Conservation (phyloP, 768 basidiomycete genomes). For the Candolleomyces eurysporus region DNA sequence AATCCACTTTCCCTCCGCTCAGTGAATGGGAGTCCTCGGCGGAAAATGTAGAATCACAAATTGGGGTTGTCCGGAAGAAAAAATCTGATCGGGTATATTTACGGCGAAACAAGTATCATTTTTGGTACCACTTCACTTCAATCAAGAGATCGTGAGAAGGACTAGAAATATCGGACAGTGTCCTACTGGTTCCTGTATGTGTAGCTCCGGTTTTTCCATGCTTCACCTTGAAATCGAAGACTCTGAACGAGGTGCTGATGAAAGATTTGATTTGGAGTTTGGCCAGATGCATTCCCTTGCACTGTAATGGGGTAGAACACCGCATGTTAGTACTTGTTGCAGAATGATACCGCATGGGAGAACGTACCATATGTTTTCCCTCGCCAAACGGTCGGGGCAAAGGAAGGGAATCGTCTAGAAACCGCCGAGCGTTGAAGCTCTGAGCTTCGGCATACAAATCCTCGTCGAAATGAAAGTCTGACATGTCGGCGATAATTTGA, state of each 20-base stretch:
- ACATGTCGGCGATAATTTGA: not conserved
- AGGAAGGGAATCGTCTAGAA: not conserved
- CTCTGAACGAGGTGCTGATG: not conserved
- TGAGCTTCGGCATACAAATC: not conserved
- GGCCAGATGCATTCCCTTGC: not conserved
- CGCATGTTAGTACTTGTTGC: not conserved
- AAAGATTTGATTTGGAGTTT: slow-evolving; percentile 1
- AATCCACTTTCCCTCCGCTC: no score
- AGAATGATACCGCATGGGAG: not conserved
- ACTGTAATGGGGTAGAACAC: not conserved
- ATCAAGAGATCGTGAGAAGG: no score
- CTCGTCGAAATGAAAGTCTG: not conserved
- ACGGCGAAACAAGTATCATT: no score
- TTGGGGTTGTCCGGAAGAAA: no score
- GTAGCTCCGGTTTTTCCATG: no score
- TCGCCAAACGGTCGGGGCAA: slow-evolving; percentile 1
- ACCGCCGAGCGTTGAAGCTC: not conserved
- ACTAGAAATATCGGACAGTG: no score
- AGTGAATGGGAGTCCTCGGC: no score
- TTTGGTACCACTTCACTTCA: no score
- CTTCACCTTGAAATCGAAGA: not conserved
- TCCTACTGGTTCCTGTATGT: no score
- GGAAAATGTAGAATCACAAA: no score
- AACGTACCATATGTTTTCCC: not conserved
- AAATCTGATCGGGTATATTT: no score